phyloP scores from a whole-genome alignment of 225 moss, liverwort and hornwort species.

The Pseudisothecium myosuroides region DNA sequence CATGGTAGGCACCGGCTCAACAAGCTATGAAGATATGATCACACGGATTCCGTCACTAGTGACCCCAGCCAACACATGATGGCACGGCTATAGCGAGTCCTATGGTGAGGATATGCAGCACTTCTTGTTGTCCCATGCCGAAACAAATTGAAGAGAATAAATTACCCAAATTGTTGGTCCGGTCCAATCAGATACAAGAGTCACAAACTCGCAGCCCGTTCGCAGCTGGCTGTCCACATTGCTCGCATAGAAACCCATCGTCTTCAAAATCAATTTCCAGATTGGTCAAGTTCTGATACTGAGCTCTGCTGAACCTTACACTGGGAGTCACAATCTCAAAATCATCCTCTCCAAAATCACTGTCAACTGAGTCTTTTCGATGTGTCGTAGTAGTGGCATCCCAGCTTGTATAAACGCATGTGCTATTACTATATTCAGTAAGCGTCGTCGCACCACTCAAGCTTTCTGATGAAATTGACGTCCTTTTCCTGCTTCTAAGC shows the following conservation, averaged over 20 bases:
- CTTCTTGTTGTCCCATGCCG: not conserved
- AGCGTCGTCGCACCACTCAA: not conserved
- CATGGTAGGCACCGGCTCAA: not conserved
- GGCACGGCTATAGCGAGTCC: not conserved
- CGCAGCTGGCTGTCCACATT: conserved; percentile 3
- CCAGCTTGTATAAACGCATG: conserved; percentile 3
- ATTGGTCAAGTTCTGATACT: conserved; percentile 12
- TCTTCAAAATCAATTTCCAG: conserved; percentile 3
- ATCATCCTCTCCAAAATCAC: conserved; percentile 12
- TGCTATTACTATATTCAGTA: not conserved
- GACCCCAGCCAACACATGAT: not conserved
- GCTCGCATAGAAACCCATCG: conserved; percentile 16
- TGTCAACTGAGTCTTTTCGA: not conserved
- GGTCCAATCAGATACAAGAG: conserved; percentile 10
- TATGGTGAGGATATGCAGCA: not conserved
- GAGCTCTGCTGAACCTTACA: conserved; percentile 22
- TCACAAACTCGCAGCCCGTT: conserved; percentile 21
- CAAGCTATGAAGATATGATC: not conserved
- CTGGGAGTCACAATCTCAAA: not conserved
- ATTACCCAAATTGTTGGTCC: not conserved
- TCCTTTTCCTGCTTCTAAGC: not conserved
- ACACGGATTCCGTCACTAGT: not conserved
- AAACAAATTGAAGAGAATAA: not conserved
- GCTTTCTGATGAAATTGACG: not conserved
- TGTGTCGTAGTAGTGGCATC: not conserved